phyloP scores from a whole-genome alignment of 345 rosid species.

The Psidium guajava region DNA sequence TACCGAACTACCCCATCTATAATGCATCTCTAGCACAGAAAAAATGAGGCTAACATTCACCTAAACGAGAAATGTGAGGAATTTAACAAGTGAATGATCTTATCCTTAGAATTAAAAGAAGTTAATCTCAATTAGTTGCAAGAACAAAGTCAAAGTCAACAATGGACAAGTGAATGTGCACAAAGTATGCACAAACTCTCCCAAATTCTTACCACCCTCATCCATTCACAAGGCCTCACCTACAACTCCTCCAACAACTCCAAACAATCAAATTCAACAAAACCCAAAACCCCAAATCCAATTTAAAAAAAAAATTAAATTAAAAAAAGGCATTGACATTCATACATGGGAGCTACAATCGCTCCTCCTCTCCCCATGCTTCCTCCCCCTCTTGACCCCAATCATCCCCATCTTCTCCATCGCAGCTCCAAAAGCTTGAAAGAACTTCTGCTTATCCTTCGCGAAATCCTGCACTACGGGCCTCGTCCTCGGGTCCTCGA shows the following conservation, averaged over 20 bases:
- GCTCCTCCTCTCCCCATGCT: conserved; percentile 62
- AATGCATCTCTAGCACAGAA: accelerated
- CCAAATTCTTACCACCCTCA: background rate
- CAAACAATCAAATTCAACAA: background rate
- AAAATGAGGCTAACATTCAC: background rate
- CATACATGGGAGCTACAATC: conserved; percentile 34
- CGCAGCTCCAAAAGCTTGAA: conserved; percentile 50
- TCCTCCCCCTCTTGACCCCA: conserved; percentile 61
- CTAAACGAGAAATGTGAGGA: background rate
- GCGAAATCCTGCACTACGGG: conserved; percentile 39
- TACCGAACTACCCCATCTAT: accelerated
- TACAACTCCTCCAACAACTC: background rate
- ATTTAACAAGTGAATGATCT: background rate
- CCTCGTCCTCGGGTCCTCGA: conserved; percentile 49
- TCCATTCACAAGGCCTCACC: background rate
- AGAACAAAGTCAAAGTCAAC: background rate
- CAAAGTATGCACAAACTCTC: background rate
- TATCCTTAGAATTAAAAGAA: background rate
- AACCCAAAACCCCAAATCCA: background rate
- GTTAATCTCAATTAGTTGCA: background rate
- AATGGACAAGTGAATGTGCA: background rate
- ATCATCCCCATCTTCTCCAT: conserved; percentile 82
- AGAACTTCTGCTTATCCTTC: conserved; percentile 40
- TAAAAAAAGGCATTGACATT: background rate
- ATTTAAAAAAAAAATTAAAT: background rate